phyloP scores from a whole-genome alignment of 331 rosid species.

The Rhamnella rubrinervis region DNA sequence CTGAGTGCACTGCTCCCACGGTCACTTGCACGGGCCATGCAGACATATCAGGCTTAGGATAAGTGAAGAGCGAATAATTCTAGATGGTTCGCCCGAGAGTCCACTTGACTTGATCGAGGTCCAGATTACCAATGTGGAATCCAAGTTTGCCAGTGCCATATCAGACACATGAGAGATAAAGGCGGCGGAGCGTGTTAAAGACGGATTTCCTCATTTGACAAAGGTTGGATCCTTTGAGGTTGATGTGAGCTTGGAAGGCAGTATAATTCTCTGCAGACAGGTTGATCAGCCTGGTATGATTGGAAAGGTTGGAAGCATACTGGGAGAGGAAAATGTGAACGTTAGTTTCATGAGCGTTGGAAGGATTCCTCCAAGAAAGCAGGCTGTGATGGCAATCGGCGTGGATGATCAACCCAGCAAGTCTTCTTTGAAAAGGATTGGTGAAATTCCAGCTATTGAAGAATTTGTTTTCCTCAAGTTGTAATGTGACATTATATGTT shows the following conservation, averaged over 20 bases:
- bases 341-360: constrained; percentile 96
- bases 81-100: constrained; percentile 87
- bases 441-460: constrained; percentile 80
- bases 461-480: constrained; percentile 91
- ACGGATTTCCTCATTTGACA: constrained; percentile 85
- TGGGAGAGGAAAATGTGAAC: constrained; percentile 93
- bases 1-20: too few relatives aligned
- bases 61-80: constrained; percentile 71
- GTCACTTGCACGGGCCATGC: too few relatives aligned
- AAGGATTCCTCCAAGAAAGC: constrained; percentile 95
- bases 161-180: constrained; percentile 81
- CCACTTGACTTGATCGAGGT: constrained; percentile 85
- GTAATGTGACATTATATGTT: constrained; percentile 32
- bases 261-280: constrained; percentile 88
- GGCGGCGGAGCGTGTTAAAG: constrained; percentile 90
- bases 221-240: constrained; percentile 97
- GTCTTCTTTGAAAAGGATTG: constrained; percentile 75
- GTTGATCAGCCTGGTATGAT: constrained; percentile 99
- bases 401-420: constrained; percentile 86
- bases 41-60: constrained; percentile 82
- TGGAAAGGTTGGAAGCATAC: constrained; percentile 77
- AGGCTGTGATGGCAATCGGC: constrained; percentile 98
- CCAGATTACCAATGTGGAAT: constrained; percentile 93
- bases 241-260: constrained; percentile 94
- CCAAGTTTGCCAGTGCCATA: constrained; percentile 88